Evolutionary conservation across 345 rosid genomes (phyloP).

Genomic region (Mangifera indica): DNA sequence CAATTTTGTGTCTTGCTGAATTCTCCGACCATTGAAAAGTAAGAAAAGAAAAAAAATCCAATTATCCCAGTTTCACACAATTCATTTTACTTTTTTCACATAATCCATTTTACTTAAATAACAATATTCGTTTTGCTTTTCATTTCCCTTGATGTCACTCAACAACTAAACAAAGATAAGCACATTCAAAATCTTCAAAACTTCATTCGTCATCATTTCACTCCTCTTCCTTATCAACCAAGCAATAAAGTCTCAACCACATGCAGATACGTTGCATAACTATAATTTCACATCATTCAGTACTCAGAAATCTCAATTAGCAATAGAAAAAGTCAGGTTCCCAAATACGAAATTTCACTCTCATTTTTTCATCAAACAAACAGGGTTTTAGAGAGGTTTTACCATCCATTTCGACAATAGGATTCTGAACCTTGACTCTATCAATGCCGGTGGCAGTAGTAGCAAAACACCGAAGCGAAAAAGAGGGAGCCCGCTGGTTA

Average conservation of each 20-base stretch:
- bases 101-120: neutral
- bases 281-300: too few species aligned
- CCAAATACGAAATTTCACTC: neutral
- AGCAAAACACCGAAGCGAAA: conserved; percentile 50
- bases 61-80: neutral
- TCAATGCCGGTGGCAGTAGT: conserved; percentile 37
- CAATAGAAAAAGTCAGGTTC: neutral
- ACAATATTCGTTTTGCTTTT: too few species aligned
- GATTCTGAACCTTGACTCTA: conserved; percentile 51
- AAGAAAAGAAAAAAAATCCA: neutral
- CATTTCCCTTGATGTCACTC: neutral
- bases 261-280: neutral
- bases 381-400: conserved; percentile 32
- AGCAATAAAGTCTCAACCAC: neutral
- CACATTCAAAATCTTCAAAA: neutral
- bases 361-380: neutral
- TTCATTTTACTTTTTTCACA: neutral
- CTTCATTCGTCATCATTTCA: neutral
- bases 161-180: neutral
- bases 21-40: neutral
- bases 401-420: conserved; percentile 72
- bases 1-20: neutral
- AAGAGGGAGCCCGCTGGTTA: conserved; percentile 24
- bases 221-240: neutral
- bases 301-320: too few species aligned